A percentile compares a stretch with the other conserved stretches of the same genome.
Conservation (phyloP, 179 eudicot genomes). For the Pouteria campechiana region DNA sequence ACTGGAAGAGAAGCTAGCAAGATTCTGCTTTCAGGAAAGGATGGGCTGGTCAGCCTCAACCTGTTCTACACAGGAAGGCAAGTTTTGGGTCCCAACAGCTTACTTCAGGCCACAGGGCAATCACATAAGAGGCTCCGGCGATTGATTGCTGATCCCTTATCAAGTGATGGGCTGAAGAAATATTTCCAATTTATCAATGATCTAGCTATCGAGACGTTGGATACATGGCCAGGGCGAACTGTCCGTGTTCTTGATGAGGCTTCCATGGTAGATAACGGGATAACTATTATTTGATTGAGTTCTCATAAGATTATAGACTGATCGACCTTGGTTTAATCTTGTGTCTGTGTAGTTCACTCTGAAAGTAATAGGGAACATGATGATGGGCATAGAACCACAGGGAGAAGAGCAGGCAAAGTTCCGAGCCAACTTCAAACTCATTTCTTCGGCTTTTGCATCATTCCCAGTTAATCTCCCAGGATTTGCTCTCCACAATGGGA, state of each 20-base stretch:
- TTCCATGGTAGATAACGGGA: slow-evolving; percentile 17
- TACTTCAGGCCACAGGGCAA: slow-evolving; percentile 33
- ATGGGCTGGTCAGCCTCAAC: slow-evolving; percentile 40
- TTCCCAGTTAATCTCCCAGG: slow-evolving; percentile 38
- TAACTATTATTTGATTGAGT: not conserved
- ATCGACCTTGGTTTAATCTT: not conserved
- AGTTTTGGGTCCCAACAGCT: slow-evolving; percentile 44
- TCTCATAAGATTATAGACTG: not conserved
- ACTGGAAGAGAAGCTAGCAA: slow-evolving; percentile 43
- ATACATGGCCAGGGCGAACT: slow-evolving; percentile 20
- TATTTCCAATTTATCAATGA: slow-evolving; percentile 35
- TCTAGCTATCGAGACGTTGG: slow-evolving; percentile 27
- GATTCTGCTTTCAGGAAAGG: slow-evolving; percentile 38
- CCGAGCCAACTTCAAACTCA: slow-evolving; percentile 29
- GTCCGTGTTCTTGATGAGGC: slow-evolving; percentile 33
- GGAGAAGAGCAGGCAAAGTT: slow-evolving; percentile 39
- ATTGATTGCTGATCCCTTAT: slow-evolving; percentile 36
- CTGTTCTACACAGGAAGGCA: slow-evolving; percentile 36
- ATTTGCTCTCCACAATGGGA: slow-evolving; percentile 34
- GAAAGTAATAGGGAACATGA: slow-evolving; percentile 42
- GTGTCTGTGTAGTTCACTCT: slow-evolving; percentile 47
- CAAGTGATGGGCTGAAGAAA: slow-evolving; percentile 27
- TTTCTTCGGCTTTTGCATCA: slow-evolving; percentile 30
- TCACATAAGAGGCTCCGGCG: slow-evolving; percentile 33
- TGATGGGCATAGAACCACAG: slow-evolving; percentile 41